Conservation (phyloP, 2,329 filamentous ascomycete genomes). For the Aschersonia sp. region DNA sequence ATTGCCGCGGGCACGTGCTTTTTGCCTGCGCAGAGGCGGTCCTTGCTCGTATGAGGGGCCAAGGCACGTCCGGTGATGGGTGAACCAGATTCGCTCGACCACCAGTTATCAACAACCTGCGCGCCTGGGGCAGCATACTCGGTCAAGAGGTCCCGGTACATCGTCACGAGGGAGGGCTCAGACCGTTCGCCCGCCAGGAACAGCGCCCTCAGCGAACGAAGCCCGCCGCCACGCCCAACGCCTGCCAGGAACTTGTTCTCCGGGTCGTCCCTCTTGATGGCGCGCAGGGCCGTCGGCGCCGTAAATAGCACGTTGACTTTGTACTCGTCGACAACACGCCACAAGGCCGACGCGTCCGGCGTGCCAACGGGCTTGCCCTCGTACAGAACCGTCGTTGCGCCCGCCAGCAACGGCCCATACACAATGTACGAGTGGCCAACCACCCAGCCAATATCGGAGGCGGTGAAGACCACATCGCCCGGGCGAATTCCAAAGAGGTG, state of each 20-base stretch:
- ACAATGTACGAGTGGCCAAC: conserved; percentile 62
- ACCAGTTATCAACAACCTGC: conserved; percentile 45
- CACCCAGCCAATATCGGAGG: conserved; percentile 82
- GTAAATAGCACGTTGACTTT: conserved; percentile 76
- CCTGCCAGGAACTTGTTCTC: conserved; percentile 51
- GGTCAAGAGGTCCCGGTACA: conserved; percentile 62
- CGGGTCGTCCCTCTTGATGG: conserved; percentile 76
- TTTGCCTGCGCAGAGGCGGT: conserved; percentile 29
- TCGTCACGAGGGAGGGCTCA: conserved; percentile 70
- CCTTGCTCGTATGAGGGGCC: conserved; percentile 41
- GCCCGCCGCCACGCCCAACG: conserved; percentile 51
- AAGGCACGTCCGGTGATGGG: conserved; percentile 43
- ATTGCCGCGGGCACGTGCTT: conserved; percentile 34
- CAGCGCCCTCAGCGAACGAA: conserved; percentile 58
- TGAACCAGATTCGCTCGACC: conserved; percentile 44
- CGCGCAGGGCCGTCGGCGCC: conserved; percentile 73
- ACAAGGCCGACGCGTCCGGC: conserved; percentile 76
- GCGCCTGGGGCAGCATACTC: conserved; percentile 49
- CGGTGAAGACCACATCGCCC: conserved; percentile 60
- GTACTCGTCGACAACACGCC: conserved; percentile 75
- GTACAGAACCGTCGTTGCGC: conserved; percentile 76
- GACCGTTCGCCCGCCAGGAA: conserved; percentile 85
- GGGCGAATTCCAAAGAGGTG: conserved; percentile 75
- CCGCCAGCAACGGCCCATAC: conserved; percentile 73
- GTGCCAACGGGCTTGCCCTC: conserved; percentile 92